Evolutionary conservation across 768 basidiomycete species (phyloP), one percentile per base, ranked within the genome.

Genomic region (Lactarius vividus): DNA sequence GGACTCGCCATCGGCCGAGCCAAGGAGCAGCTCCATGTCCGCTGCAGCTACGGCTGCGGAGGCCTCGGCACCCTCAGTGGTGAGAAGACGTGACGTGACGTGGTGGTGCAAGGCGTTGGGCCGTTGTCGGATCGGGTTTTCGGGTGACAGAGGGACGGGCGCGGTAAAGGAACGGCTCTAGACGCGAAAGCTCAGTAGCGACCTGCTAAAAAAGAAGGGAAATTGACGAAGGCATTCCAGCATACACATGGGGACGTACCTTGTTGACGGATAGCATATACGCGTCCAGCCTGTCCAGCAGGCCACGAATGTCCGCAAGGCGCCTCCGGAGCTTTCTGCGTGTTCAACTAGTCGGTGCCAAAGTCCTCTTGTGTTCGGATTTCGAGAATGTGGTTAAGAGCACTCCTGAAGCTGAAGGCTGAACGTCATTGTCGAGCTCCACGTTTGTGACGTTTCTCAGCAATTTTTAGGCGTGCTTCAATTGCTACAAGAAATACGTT

Each of bases 261-360:
- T 84, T 77, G 57, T 85, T 82, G 1, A 86, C 77, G 3, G 81
- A 81, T 46, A 77, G 77, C 68, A 88, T 77, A 64, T 82, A 79
- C 2, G 71, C 71, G 57, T 91, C 87, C 33, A 89, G 75, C 31
- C 78, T 77, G 63, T 87, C 84, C 7, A 92, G 76, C 33, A 80
- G 85, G 31, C 73, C 75, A 53, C 77, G 78, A 16, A 84, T 77
- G 40, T 82, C 83, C 7, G 49, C 11, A 5, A 37, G 35, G 35
- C 3, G 11, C 9, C 11, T 13, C 35, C 35, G 0, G 35, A 37
- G 35, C 35, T 35, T 35, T 35, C 35, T 35, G 35, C 35, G 10
- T 11, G n/a, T 37, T 11, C 35, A 37, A 13, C 35, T 37, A 0
- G 35, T 37, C 10, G 4, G 46, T 49, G 10, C 23, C 23, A 49